Evolutionary conservation across 1,284 basidiomycete species (phyloP).

Genomic region (Apiotrichum veenhuisii): DNA sequence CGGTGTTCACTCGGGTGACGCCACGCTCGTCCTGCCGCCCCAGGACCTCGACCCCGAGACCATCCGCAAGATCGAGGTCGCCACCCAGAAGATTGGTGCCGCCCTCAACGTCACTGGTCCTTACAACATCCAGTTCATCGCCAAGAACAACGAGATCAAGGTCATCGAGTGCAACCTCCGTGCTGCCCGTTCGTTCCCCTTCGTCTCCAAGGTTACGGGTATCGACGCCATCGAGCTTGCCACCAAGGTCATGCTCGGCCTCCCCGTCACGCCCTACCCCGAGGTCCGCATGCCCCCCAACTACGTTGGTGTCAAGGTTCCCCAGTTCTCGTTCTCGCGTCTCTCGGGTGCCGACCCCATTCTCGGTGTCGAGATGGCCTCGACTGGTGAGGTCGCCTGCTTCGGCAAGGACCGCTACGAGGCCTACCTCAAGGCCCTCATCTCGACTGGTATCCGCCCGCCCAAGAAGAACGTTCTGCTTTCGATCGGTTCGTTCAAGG

Average conservation of each 20-base stretch:
- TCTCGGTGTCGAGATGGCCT: constrained; percentile 99
- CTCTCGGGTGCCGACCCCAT: constrained; percentile 95
- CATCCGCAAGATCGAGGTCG: constrained; percentile 91
- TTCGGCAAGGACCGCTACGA: constrained; percentile 98
- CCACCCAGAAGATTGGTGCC: constrained; percentile 93
- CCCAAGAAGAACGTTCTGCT: constrained; percentile 62
- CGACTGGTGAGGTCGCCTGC: constrained; percentile 98
- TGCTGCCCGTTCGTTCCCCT: constrained; percentile 96
- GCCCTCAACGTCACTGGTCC: constrained; percentile 98
- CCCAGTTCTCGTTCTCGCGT: constrained; percentile 96
- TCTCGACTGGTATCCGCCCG: constrained; percentile 89
- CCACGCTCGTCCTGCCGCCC: constrained; percentile 94
- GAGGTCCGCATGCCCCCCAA: constrained; percentile 78
- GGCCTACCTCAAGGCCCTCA: constrained; percentile 93
- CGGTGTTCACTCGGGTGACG: constrained; percentile 95
- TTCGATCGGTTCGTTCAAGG: constrained; percentile 78
- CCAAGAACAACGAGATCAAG: constrained; percentile 99
- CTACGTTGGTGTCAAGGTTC: constrained; percentile 98
- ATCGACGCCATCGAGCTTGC: constrained; percentile 97
- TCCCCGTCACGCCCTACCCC: constrained; percentile 87
- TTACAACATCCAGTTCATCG: constrained; percentile 99
- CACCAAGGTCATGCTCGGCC: constrained; percentile 93
- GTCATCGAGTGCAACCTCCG: constrained; percentile 99
- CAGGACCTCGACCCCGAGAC: constrained; percentile 97
- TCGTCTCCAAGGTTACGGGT: constrained; percentile 97